These are phyloP conservation scores for Aureobasidium zeae DNA, from an alignment of 2,329 filamentous ascomycete genomes.

Conservation along the genomic window DNA sequence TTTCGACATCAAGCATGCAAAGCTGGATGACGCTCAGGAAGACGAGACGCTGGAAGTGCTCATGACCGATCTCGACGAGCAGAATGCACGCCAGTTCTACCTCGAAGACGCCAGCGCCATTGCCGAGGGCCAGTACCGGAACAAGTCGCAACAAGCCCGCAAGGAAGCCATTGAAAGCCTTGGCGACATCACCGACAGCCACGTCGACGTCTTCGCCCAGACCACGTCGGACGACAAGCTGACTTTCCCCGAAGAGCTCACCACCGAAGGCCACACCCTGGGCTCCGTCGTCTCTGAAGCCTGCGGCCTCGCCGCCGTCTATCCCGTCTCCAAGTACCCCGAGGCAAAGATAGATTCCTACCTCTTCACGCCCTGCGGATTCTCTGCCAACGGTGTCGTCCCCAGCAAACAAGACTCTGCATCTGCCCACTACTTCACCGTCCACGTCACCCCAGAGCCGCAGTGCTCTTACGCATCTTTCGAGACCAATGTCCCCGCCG, in stretches of 20 bases:
- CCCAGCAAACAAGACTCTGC: conserved; percentile 48
- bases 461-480: conserved; percentile 97
- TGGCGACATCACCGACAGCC: conserved; percentile 41
- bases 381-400: conserved; percentile 92
- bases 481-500: conserved; percentile 91
- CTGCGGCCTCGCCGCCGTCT: conserved; percentile 83
- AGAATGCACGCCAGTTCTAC: conserved; percentile 59
- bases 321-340: conserved; percentile 76
- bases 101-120: conserved; percentile 79
- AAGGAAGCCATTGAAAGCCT: conserved; percentile 51
- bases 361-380: conserved; percentile 91
- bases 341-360: conserved; percentile 93
- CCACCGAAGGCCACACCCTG: conserved; percentile 86
- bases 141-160: conserved; percentile 55
- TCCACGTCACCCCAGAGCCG: conserved; percentile 94
- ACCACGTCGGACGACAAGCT: conserved; percentile 52
- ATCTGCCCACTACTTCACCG: conserved; percentile 83
- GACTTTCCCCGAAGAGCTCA: conserved; percentile 61
- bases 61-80: conserved; percentile 59
- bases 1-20: conserved; percentile 20
- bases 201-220: conserved; percentile 68
- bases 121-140: conserved; percentile 69
- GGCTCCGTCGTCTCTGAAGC: conserved; percentile 85
- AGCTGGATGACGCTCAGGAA: conserved; percentile 42
- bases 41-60: conserved; percentile 68